These are phyloP conservation scores for Haplosporangium sp. DNA, from an alignment of 371 early-diverging fungal genomes.

Conservation along the genomic window DNA sequence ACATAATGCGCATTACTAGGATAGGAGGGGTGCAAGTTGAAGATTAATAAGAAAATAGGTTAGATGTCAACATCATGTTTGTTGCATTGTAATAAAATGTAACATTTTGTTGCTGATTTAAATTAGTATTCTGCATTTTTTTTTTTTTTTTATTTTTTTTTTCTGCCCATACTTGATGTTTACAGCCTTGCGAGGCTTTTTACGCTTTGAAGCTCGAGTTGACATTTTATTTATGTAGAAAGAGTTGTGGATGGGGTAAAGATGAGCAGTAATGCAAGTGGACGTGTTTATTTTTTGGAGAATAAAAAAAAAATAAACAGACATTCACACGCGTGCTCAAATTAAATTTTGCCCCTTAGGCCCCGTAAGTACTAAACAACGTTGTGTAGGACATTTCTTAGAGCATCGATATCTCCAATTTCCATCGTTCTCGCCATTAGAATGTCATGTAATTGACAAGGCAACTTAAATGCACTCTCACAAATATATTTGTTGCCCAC, in stretches of 20 bases:
- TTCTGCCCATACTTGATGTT: slow-evolving; percentile 32
- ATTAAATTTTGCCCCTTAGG: not conserved
- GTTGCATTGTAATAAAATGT: not conserved
- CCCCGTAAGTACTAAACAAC: too few relatives aligned
- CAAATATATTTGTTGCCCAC: too few relatives aligned
- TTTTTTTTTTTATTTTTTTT: not conserved
- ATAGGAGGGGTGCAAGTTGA: not conserved
- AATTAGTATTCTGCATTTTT: not conserved
- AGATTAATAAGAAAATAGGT: not conserved
- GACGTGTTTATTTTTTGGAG: slow-evolving; percentile 10
- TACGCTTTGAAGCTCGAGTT: slow-evolving; percentile 42
- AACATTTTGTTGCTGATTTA: not conserved
- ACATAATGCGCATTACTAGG: slow-evolving; percentile 89
- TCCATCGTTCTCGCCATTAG: too few relatives aligned
- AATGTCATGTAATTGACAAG: too few relatives aligned
- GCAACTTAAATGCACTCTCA: too few relatives aligned
- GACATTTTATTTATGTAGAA: slow-evolving; percentile 20
- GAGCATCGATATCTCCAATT: too few relatives aligned
- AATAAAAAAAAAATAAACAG: not conserved
- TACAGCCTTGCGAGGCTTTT: slow-evolving; percentile 37
- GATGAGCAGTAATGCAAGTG: not conserved
- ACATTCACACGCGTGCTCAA: not conserved
- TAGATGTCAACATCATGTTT: slow-evolving; percentile 7
- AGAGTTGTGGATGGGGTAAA: not conserved
- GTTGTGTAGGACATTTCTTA: too few relatives aligned